Evolutionary conservation across 495 filamentous ascomycete genomes (phyloP).

Genomic region (Aspergillus saccharolyticus): DNA sequence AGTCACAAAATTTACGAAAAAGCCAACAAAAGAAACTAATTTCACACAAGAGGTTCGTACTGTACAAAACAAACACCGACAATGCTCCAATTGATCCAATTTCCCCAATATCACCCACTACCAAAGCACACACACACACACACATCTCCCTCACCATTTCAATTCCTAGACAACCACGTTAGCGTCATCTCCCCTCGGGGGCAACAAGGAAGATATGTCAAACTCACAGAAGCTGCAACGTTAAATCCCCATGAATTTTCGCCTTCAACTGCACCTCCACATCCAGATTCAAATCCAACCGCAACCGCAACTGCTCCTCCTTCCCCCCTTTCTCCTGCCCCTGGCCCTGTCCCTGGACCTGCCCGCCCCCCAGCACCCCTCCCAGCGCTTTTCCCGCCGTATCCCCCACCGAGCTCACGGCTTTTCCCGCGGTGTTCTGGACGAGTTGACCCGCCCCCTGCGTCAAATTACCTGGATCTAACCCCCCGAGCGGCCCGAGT

Average conservation of each 20-base stretch:
- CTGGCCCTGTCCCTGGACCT: constrained; percentile 11
- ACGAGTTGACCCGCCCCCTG: constrained; percentile 45
- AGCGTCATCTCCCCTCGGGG: not conserved
- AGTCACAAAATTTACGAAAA: too few relatives aligned
- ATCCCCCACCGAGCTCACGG: constrained; percentile 49
- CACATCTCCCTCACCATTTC: not conserved
- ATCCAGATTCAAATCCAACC: constrained; percentile 82
- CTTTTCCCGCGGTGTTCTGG: constrained; percentile 56
- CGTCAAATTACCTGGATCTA: not conserved
- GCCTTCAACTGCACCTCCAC: constrained; percentile 88
- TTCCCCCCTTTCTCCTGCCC: constrained; percentile 38
- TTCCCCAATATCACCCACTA: too few relatives aligned
- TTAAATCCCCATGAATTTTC: constrained; percentile 87
- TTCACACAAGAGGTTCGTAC: too few relatives aligned
- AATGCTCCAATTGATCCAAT: too few relatives aligned
- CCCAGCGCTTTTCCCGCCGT: constrained; percentile 54
- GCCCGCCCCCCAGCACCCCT: constrained; percentile 31
- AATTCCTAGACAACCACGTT: not conserved
- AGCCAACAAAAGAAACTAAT: too few relatives aligned
- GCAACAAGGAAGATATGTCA: too few relatives aligned
- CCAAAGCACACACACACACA: not conserved
- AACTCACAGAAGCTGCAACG: constrained; percentile 77
- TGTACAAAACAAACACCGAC: too few relatives aligned
- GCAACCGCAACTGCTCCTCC: constrained; percentile 68
- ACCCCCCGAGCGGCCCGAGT: not conserved